Conservation (phyloP, 208 protist genomes). For the Leishmania guyanensis region DNA sequence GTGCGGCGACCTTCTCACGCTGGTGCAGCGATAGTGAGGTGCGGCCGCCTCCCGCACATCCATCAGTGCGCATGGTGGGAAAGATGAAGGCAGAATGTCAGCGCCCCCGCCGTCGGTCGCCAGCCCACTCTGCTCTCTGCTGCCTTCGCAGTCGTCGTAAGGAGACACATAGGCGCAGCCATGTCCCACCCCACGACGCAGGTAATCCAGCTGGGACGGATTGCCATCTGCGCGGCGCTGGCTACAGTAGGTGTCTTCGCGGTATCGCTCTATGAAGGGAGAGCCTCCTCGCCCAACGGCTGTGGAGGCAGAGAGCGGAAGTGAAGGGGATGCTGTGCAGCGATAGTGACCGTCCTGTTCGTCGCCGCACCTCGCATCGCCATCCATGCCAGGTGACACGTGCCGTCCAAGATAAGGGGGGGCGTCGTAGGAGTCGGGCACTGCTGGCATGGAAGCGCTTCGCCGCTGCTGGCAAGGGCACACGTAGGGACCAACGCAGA, state of each 20-base stretch:
- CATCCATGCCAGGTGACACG: background rate
- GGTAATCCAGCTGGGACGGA: background rate
- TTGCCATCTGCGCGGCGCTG: slow-evolving; percentile 14
- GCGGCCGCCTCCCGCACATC: background rate
- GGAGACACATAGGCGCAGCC: background rate
- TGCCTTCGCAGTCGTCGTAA: background rate
- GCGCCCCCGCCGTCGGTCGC: background rate
- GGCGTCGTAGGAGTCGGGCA: background rate
- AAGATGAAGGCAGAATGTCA: background rate
- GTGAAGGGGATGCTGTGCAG: background rate
- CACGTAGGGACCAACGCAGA: background rate
- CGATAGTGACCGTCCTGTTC: too few relatives aligned
- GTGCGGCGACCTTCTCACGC: background rate
- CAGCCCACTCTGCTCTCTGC: background rate
- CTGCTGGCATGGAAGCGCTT: slow-evolving; percentile 4
- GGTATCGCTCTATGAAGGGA: slow-evolving; percentile 15
- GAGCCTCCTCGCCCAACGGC: background rate
- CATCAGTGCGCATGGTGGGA: background rate
- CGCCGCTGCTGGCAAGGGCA: slow-evolving; percentile 17
- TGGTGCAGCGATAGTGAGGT: background rate
- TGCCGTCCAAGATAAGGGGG: background rate
- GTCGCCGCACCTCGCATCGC: background rate
- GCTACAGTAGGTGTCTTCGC: slow-evolving; percentile 29
- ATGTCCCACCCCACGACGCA: slow-evolving; percentile 16
- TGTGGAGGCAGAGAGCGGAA: background rate